A percentile compares a stretch with the other conserved stretches of the same genome.
phyloP scores from a whole-genome alignment of 129 eudicot species.

The Saposhnikovia divaricata region DNA sequence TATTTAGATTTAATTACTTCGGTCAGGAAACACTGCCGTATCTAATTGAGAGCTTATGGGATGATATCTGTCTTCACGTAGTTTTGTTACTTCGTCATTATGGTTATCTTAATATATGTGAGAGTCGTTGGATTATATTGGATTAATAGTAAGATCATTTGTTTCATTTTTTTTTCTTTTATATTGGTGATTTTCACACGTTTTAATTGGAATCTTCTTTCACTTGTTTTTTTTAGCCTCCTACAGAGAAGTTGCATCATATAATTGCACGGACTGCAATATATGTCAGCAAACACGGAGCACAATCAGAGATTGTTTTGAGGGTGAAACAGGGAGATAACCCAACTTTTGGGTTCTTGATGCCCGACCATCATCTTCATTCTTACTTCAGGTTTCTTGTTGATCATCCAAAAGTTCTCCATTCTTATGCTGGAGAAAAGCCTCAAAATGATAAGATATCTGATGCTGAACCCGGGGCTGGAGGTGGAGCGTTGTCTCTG shows the following conservation, averaged over 20 bases:
- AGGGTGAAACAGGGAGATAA: constrained; percentile 98
- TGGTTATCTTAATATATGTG: constrained; percentile 22
- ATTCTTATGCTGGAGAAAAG: constrained; percentile 41
- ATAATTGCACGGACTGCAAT: constrained; percentile 89
- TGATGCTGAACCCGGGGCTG: constrained; percentile 21
- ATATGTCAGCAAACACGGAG: constrained; percentile 92
- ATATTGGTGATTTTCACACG: constrained; percentile 6
- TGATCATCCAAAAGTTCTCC: constrained; percentile 57
- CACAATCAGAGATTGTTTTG: constrained; percentile 89
- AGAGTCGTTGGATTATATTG: constrained; percentile 21
- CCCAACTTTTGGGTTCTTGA: constrained; percentile 94
- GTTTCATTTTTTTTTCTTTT: not conserved
- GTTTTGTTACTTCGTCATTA: constrained; percentile 22
- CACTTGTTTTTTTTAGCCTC: constrained; percentile 69
- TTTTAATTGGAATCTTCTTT: constrained; percentile 13
- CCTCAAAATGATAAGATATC: constrained; percentile 31
- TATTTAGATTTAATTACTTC: constrained; percentile 34
- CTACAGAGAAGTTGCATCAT: constrained; percentile 88
- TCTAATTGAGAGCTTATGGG: constrained; percentile 44
- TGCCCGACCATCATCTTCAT: constrained; percentile 91
- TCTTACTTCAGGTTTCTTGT: constrained; percentile 88
- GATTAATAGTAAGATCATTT: constrained; percentile 14
- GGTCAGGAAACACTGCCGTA: constrained; percentile 39
- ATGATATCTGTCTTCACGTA: constrained; percentile 22
- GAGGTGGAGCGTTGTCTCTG: constrained; percentile 72